phyloP scores from a whole-genome alignment of 805 yeast species.

The Kodamaea fukazawae region DNA sequence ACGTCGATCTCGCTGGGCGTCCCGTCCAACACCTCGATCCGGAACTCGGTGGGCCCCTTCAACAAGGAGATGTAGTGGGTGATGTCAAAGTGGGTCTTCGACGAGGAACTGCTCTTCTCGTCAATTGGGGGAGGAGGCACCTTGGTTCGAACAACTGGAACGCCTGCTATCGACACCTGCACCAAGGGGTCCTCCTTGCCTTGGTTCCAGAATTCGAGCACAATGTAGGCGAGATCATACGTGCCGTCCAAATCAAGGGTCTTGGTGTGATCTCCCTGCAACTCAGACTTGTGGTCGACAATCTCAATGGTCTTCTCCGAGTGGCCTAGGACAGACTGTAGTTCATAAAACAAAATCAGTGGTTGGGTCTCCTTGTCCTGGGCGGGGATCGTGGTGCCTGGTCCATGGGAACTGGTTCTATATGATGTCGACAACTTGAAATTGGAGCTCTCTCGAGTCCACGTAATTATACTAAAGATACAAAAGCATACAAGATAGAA shows the following conservation, averaged over 20 bases:
- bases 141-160: constrained; percentile 28
- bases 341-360: constrained; percentile 3
- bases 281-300: neutral
- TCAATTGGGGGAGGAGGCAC: constrained; percentile 16
- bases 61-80: constrained; percentile 24
- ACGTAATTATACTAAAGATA: constrained; percentile 1
- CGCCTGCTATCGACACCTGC: constrained; percentile 22
- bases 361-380: neutral
- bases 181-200: constrained; percentile 15
- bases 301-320: neutral
- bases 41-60: constrained; percentile 11
- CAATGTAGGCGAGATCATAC: too few relatives aligned
- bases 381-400: neutral
- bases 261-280: too few relatives aligned
- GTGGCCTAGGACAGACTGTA: constrained; percentile 1
- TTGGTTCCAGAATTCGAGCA: constrained; percentile 1
- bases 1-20: constrained; percentile 14
- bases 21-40: constrained; percentile 23
- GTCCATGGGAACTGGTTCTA: neutral
- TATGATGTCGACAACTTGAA: neutral
- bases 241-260: too few relatives aligned
- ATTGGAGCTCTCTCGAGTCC: constrained; percentile 4
- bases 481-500: constrained; percentile 1
- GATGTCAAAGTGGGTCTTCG: constrained; percentile 24
- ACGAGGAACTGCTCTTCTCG: constrained; percentile 1